Percentiles rank a stretch among this genome's conserved stretches.
Evolutionary conservation across 148 eudicot species (phyloP).

Genomic region (Diospyros lotus): DNA sequence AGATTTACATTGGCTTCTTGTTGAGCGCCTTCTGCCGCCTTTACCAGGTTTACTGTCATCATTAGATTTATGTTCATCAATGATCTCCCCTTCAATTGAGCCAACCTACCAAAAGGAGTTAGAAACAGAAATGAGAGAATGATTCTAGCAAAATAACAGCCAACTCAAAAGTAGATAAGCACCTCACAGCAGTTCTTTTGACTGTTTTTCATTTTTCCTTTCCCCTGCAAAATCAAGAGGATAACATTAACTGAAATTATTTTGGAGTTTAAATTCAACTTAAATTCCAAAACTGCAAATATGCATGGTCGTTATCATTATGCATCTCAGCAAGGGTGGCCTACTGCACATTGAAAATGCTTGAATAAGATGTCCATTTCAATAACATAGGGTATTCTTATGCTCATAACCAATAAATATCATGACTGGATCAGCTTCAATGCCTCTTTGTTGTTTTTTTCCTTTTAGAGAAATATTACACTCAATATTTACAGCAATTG

Average conservation of each 20-base stretch:
- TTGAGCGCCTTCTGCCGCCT: constrained; percentile 21
- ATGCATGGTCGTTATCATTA: background rate
- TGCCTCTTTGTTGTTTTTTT: background rate
- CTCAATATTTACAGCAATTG: background rate
- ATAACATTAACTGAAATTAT: background rate
- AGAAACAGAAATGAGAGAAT: background rate
- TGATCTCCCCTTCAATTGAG: constrained; percentile 18
- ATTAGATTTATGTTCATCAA: constrained; percentile 3
- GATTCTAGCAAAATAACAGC: background rate
- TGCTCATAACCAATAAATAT: too few species aligned
- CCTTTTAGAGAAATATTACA: background rate
- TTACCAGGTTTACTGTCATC: constrained; percentile 3
- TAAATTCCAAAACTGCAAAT: background rate
- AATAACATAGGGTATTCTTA: background rate
- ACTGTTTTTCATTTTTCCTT: constrained; percentile 4
- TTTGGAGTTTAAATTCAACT: too few species aligned
- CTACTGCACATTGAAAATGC: too few species aligned
- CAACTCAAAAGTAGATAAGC: background rate
- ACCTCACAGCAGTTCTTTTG: constrained; percentile 20
- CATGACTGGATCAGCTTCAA: too few species aligned
- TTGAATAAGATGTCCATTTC: background rate
- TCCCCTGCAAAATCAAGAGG: constrained; percentile 23
- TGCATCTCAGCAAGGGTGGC: background rate
- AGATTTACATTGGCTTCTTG: constrained; percentile 44
- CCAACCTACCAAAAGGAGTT: background rate